These are phyloP conservation scores for Celoporthe dispersa DNA, from an alignment of 2,329 filamentous ascomycete genomes.

Conservation along the genomic window DNA sequence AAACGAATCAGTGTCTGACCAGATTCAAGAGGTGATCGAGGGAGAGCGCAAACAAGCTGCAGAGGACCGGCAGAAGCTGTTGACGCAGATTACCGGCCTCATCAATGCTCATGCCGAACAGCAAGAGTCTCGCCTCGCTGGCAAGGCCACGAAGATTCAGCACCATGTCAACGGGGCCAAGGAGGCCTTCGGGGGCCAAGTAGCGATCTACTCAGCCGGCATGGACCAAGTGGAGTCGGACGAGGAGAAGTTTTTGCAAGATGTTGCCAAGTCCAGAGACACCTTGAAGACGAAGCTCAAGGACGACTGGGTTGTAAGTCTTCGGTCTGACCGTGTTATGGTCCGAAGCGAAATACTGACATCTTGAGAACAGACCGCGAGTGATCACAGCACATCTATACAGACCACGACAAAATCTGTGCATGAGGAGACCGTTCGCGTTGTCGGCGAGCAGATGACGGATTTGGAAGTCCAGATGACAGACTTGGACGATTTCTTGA, in stretches of 20 bases:
- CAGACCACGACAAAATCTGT: conserved; percentile 83
- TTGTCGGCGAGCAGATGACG: conserved; percentile 86
- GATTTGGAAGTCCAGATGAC: conserved; percentile 89
- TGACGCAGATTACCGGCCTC: conserved; percentile 77
- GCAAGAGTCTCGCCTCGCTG: conserved; percentile 73
- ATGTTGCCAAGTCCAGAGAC: conserved; percentile 75
- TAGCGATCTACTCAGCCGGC: conserved; percentile 67
- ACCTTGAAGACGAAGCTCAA: conserved; percentile 80
- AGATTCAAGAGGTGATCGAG: conserved; percentile 70
- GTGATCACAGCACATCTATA: conserved; percentile 81
- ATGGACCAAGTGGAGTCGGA: conserved; percentile 77
- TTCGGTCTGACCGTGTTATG: conserved; percentile 54
- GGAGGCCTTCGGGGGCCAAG: conserved; percentile 66
- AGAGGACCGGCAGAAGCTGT: conserved; percentile 72
- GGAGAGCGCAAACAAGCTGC: conserved; percentile 77
- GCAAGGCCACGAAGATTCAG: conserved; percentile 65
- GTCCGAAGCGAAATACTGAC: conserved; percentile 34
- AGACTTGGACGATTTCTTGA: conserved; percentile 88
- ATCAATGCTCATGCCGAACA: conserved; percentile 74
- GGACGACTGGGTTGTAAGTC: conserved; percentile 79
- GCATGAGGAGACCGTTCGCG: conserved; percentile 85
- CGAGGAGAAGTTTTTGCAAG: conserved; percentile 70
- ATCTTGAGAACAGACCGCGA: conserved; percentile 60
- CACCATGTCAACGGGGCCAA: conserved; percentile 68
- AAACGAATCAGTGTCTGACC: conserved; percentile 67